Evolutionary conservation across 345 rosid genomes (phyloP).

Genomic region (Melastoma malabathricum): DNA sequence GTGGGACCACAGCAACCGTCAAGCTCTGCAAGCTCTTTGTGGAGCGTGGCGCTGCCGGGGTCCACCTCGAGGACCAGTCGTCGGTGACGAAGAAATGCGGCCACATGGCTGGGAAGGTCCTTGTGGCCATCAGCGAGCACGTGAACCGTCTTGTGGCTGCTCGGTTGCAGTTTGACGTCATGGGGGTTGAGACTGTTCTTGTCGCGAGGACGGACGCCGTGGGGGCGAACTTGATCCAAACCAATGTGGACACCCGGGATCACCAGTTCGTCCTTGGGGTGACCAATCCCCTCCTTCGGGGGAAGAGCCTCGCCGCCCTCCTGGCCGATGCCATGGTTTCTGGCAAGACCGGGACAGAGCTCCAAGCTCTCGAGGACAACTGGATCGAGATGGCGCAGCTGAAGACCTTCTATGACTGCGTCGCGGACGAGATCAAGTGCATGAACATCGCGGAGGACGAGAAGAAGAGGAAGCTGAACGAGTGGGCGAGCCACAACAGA

Average conservation of each 20-base stretch:
- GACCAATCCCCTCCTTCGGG: constrained; percentile 59
- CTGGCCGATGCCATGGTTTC: constrained; percentile 65
- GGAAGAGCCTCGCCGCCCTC: constrained; percentile 49
- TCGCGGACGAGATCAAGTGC: constrained; percentile 42
- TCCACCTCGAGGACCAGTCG: constrained; percentile 90
- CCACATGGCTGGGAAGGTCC: constrained; percentile 96
- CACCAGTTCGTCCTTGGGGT: constrained; percentile 90
- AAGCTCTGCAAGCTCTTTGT: constrained; percentile 94
- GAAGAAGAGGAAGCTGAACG: constrained; percentile 42
- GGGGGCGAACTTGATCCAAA: constrained; percentile 72
- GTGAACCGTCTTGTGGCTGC: constrained; percentile 90
- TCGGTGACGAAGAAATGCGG: constrained; percentile 93
- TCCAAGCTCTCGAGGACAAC: constrained; percentile 72
- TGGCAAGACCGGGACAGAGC: constrained; percentile 62
- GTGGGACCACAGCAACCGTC: constrained; percentile 87
- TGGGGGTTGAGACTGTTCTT: constrained; percentile 85
- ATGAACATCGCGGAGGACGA: constrained; percentile 47
- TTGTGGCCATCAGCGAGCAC: constrained; percentile 83
- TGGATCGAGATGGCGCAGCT: constrained; percentile 68
- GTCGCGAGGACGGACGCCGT: constrained; percentile 94
- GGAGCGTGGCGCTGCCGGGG: constrained; percentile 92
- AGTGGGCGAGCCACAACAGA: constrained; percentile 60
- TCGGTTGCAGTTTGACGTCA: constrained; percentile 83
- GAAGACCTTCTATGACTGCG: constrained; percentile 66
- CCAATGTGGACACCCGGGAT: constrained; percentile 72